Percentiles rank a stretch among this genome's conserved stretches.
Evolutionary conservation across 73 alveolate species (phyloP).

Genomic region (Symbiodinium natans): DNA sequence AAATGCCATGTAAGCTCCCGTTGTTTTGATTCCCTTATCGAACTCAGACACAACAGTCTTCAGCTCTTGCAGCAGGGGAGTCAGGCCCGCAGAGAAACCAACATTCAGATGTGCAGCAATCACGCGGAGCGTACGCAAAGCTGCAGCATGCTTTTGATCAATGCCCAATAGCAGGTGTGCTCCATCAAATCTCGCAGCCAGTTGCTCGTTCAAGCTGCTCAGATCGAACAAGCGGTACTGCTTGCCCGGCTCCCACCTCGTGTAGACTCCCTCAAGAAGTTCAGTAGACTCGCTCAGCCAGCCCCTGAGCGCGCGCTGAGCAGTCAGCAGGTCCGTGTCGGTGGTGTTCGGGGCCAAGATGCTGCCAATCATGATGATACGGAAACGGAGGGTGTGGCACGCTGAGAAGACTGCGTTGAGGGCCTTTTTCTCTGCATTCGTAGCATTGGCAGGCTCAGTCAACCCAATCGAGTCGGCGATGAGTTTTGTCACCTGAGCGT

Average conservation of each 20-base stretch:
- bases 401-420: not conserved
- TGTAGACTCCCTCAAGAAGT: not conserved
- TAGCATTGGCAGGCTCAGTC: not conserved
- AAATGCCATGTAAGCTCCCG: not conserved
- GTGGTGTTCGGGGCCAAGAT: not conserved
- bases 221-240: not conserved
- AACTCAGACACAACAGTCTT: not conserved
- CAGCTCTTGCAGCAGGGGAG: not conserved
- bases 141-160: not conserved
- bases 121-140: not conserved
- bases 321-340: not conserved
- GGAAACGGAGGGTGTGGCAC: not conserved
- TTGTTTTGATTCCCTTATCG: not conserved
- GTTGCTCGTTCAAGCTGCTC: not conserved
- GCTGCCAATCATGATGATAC: not conserved
- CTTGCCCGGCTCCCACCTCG: not conserved
- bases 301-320: not conserved
- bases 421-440: not conserved
- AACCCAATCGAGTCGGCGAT: not conserved
- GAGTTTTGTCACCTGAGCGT: not conserved
- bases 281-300: not conserved
- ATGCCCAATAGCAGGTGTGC: not conserved
- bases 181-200: not conserved
- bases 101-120: not conserved
- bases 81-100: not conserved